Evolutionary conservation across 371 early-diverging fungal genomes (phyloP).

Genomic region (Apophysomyces variabilis): DNA sequence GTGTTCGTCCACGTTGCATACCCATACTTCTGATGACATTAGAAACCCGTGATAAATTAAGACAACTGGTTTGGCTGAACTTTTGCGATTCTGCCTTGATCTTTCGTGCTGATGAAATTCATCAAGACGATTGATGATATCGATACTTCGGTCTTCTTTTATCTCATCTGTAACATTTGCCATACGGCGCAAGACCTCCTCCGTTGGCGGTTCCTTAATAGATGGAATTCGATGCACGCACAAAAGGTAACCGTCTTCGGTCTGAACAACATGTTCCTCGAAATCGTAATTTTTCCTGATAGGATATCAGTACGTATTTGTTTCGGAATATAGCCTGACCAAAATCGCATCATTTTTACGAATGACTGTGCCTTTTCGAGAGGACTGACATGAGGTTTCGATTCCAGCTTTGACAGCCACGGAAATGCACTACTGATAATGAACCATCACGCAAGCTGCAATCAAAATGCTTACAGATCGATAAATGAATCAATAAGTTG

Average conservation of each 20-base stretch:
- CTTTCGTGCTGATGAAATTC: conserved; percentile 25
- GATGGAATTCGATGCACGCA: conserved; percentile 85
- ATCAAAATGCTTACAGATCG: conserved; percentile 45
- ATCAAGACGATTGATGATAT: conserved; percentile 41
- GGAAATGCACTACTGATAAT: conserved; percentile 43
- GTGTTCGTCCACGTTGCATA: conserved; percentile 76
- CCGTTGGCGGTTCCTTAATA: not conserved
- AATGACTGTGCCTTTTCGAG: conserved; percentile 64
- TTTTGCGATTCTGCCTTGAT: conserved; percentile 8
- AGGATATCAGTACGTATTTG: conserved; percentile 10
- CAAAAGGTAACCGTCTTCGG: conserved; percentile 88
- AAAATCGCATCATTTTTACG: conserved; percentile 70
- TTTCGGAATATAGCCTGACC: conserved; percentile 42
- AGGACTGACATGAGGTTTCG: conserved; percentile 59
- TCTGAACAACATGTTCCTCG: conserved; percentile 88
- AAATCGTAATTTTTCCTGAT: conserved; percentile 63
- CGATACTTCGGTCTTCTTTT: conserved; percentile 22
- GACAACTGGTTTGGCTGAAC: conserved; percentile 74
- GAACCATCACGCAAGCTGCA: conserved; percentile 1
- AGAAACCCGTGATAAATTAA: conserved; percentile 94
- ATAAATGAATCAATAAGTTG: conserved; percentile 43
- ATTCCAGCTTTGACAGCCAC: conserved; percentile 55
- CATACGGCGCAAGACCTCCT: not conserved
- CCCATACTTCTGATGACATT: conserved; percentile 93
- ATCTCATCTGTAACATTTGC: not conserved